Percentiles rank a stretch among this genome's conserved stretches.
Conservation (phyloP, 805 yeast species). For the Saccharomyces eubayanus region DNA sequence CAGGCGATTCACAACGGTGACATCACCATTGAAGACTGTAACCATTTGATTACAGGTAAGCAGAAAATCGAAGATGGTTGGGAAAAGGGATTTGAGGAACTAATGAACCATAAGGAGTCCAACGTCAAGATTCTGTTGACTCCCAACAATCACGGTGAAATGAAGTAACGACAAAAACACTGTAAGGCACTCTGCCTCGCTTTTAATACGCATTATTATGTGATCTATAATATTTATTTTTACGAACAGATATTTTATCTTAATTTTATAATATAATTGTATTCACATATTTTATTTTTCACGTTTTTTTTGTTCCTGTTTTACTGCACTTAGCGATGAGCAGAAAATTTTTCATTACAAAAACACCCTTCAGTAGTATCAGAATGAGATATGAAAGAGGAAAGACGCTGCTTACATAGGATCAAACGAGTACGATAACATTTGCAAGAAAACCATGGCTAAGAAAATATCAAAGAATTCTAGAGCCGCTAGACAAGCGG, state of each 20-base stretch:
- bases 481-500: slow-evolving; percentile 71
- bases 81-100: slow-evolving; percentile 44
- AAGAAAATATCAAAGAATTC: slow-evolving; percentile 53
- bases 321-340: neutral
- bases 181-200: neutral
- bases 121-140: slow-evolving; percentile 48
- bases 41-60: slow-evolving; percentile 45
- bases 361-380: neutral
- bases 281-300: neutral
- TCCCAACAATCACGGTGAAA: slow-evolving; percentile 37
- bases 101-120: slow-evolving; percentile 44
- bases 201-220: neutral
- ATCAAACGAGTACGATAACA: neutral
- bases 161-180: slow-evolving; percentile 3
- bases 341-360: neutral
- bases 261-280: too few relatives aligned
- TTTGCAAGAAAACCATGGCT: slow-evolving; percentile 10
- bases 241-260: neutral
- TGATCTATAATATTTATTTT: neutral
- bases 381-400: neutral
- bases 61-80: slow-evolving; percentile 43
- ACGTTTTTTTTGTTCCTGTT: neutral
- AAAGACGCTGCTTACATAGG: neutral
- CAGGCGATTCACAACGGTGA: slow-evolving; percentile 40
- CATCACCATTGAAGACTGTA: slow-evolving; percentile 38